Evolutionary conservation across 805 yeast species (phyloP).

Genomic region (Candida krabiensis): DNA sequence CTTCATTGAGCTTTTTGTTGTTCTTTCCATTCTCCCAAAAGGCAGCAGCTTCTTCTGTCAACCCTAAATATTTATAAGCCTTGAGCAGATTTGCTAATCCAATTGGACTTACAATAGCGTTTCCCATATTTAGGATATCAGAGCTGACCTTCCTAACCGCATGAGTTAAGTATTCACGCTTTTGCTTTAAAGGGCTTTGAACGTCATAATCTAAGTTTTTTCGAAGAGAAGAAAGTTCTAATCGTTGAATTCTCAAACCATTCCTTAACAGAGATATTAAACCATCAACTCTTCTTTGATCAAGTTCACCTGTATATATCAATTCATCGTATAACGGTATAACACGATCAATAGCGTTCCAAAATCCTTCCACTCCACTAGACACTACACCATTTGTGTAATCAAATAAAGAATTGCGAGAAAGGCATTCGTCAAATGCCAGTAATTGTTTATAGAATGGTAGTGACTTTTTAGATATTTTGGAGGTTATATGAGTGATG

Average conservation of each 20-base stretch:
- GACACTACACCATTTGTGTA: slow-evolving; percentile 34
- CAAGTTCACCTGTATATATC: slow-evolving; percentile 46
- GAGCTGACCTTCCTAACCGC: slow-evolving; percentile 47
- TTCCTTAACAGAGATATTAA: slow-evolving; percentile 52
- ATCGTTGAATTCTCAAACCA: slow-evolving; percentile 54
- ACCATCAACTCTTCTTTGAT: slow-evolving; percentile 42
- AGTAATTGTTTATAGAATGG: slow-evolving; percentile 52
- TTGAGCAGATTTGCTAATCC: slow-evolving; percentile 59
- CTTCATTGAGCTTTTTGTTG: slow-evolving; percentile 35
- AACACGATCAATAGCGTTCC: slow-evolving; percentile 50
- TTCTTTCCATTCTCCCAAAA: slow-evolving; percentile 66
- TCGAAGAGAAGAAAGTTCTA: slow-evolving; percentile 49
- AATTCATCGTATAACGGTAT: slow-evolving; percentile 51
- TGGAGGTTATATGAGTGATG: slow-evolving; percentile 14
- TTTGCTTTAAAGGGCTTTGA: slow-evolving; percentile 50
- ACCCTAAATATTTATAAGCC: slow-evolving; percentile 56
- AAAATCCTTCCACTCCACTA: slow-evolving; percentile 41
- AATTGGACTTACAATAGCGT: slow-evolving; percentile 43
- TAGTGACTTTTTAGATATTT: slow-evolving; percentile 33
- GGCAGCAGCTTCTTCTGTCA: slow-evolving; percentile 59
- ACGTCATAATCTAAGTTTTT: slow-evolving; percentile 58
- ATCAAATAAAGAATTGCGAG: slow-evolving; percentile 35
- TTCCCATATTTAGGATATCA: slow-evolving; percentile 37
- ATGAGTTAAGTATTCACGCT: slow-evolving; percentile 42
- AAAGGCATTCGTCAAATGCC: slow-evolving; percentile 51